Conservation (phyloP, 1,284 basidiomycete genomes). For the Malassezia equina region DNA sequence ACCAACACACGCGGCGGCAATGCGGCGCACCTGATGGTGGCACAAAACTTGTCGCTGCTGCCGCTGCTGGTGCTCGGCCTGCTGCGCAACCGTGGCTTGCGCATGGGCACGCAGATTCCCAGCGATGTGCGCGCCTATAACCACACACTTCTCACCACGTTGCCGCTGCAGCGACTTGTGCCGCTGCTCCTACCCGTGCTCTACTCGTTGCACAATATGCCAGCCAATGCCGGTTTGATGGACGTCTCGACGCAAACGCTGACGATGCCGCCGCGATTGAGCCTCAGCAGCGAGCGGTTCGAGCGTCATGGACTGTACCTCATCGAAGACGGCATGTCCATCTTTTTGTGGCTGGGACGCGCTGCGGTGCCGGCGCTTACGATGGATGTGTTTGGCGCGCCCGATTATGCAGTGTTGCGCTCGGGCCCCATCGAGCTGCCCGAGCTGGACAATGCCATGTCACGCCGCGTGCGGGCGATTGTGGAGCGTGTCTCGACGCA, state of each 20-base stretch:
- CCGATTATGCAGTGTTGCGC: conserved; percentile 73
- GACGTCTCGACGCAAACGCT: conserved; percentile 46
- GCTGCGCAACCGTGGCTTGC: conserved; percentile 87
- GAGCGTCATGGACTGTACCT: conserved; percentile 92
- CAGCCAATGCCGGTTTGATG: conserved; percentile 60
- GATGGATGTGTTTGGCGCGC: conserved; percentile 84
- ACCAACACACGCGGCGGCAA: conserved; percentile 69
- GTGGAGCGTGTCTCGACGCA: conserved; percentile 83
- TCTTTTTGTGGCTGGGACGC: conserved; percentile 94
- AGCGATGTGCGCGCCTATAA: conserved; percentile 92
- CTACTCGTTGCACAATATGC: conserved; percentile 95
- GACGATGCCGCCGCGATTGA: conserved; percentile 73
- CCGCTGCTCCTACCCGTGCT: conserved; percentile 91
- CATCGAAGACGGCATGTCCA: conserved; percentile 93
- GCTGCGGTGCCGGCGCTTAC: conserved; percentile 91
- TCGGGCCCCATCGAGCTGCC: conserved; percentile 91
- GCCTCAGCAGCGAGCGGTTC: conserved; percentile 81
- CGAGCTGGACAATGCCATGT: conserved; percentile 80
- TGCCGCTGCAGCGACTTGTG: conserved; percentile 80
- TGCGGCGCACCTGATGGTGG: conserved; percentile 78
- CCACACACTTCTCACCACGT: conserved; percentile 77
- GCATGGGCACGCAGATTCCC: conserved; percentile 90
- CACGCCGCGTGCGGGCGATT: conserved; percentile 81
- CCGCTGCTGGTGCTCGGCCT: conserved; percentile 80
- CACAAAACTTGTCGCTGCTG: conserved; percentile 85